phyloP scores from a whole-genome alignment of 352 stramenopile species.

The Phytopythium kandeliae region DNA sequence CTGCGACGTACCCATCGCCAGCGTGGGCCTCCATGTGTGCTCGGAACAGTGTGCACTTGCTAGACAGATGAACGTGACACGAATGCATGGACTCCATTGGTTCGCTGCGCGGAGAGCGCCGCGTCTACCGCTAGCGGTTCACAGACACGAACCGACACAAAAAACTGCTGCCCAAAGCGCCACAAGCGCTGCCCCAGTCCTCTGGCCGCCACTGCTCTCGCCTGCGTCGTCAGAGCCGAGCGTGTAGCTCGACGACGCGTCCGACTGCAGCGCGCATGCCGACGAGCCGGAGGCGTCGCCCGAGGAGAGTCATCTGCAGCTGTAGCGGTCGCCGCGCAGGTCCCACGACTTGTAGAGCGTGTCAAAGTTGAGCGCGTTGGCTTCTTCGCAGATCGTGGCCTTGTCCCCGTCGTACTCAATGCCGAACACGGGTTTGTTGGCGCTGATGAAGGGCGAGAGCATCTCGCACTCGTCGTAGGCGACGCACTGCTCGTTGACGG shows the following conservation, averaged over 20 bases:
- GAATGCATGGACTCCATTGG: no score
- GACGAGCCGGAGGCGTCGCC: neutral
- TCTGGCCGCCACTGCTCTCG: neutral
- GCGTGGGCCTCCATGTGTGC: neutral
- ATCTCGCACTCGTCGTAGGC: constrained; percentile 41
- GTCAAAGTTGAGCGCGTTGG: constrained; percentile 29
- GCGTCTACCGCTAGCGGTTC: no score
- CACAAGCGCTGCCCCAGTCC: neutral
- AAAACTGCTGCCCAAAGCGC: neutral
- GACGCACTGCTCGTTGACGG: constrained; percentile 53
- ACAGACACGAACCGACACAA: neutral
- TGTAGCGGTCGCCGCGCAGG: constrained; percentile 28
- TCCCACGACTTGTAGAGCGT: constrained; percentile 32
- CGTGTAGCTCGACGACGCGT: constrained; percentile 1
- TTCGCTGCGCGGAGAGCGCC: no score
- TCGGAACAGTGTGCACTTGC: neutral
- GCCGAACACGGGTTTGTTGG: constrained; percentile 50
- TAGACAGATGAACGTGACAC: neutral
- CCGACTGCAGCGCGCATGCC: neutral
- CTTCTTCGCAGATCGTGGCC: constrained; percentile 12
- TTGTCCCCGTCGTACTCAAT: constrained; percentile 49
- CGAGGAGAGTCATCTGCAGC: constrained; percentile 14
- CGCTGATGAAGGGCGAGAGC: constrained; percentile 31
- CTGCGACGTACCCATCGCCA: neutral
- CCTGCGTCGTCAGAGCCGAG: no score